These are phyloP conservation scores for Annona cherimola DNA, from an alignment of 164 flowering plant genomes.

Conservation along the genomic window DNA sequence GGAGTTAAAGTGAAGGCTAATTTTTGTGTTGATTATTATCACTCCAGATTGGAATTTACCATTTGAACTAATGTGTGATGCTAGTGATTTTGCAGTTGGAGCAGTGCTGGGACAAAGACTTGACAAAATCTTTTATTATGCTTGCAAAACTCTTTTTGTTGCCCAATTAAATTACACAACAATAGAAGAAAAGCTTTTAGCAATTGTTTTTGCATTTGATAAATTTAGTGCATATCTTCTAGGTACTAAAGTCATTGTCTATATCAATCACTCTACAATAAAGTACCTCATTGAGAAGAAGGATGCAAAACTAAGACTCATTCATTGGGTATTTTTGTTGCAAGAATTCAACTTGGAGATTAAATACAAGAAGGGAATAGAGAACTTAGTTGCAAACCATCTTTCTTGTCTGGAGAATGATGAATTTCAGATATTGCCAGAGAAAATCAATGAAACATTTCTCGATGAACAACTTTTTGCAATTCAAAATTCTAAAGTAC, in stretches of 20 bases:
- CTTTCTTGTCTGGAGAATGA: not conserved
- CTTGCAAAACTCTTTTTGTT: constrained; percentile 3
- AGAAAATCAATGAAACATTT: constrained; percentile 1
- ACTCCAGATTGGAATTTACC: too few species aligned
- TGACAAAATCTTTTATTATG: constrained; percentile 2
- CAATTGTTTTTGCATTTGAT: constrained; percentile 11
- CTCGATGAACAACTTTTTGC: constrained; percentile 18
- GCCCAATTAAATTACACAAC: constrained; percentile 11
- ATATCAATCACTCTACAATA: not conserved
- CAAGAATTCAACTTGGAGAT: constrained; percentile 16
- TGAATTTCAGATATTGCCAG: not conserved
- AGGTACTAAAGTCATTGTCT: constrained; percentile 5
- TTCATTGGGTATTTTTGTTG: too few species aligned
- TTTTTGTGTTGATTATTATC: too few species aligned
- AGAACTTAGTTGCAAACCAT: too few species aligned
- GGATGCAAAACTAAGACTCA: not conserved
- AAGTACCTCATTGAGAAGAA: not conserved
- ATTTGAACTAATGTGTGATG: too few species aligned
- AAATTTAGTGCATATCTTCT: constrained; percentile 10
- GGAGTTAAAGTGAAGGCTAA: not conserved
- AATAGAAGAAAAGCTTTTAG: constrained; percentile 11
- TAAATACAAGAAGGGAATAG: too few species aligned
- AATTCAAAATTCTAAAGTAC: not conserved
- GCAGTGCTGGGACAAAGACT: constrained; percentile 1
- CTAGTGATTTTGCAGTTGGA: not conserved